These are phyloP conservation scores for Trichocladium antarcticum DNA, from an alignment of 495 filamentous ascomycete genomes.

Conservation along the genomic window DNA sequence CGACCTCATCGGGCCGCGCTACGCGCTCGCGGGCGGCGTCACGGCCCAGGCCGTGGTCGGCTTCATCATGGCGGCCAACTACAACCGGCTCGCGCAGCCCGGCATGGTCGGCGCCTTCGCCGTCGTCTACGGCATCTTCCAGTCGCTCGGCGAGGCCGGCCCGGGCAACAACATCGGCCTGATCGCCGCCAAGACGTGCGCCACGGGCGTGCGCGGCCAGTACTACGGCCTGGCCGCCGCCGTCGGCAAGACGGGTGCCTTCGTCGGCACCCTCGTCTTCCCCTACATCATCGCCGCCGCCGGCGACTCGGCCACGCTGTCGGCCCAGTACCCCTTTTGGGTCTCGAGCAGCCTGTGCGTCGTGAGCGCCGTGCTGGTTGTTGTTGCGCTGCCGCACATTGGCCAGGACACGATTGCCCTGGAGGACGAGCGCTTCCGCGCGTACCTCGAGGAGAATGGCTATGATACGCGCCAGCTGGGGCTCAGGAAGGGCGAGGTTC, in stretches of 20 bases:
- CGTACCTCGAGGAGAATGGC: slow-evolving; percentile 52
- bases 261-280: slow-evolving; percentile 78
- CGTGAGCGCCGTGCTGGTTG: slow-evolving; percentile 48
- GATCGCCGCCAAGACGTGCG: slow-evolving; percentile 73
- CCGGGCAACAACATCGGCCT: slow-evolving; percentile 90
- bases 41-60: slow-evolving; percentile 62
- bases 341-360: slow-evolving; percentile 56
- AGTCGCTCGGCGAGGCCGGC: slow-evolving; percentile 71
- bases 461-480: slow-evolving; percentile 64
- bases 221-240: slow-evolving; percentile 89
- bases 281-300: slow-evolving; percentile 59
- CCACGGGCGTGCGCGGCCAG: slow-evolving; percentile 76
- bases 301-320: slow-evolving; percentile 34
- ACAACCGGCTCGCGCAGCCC: slow-evolving; percentile 48
- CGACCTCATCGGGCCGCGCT: slow-evolving; percentile 65
- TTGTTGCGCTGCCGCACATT: slow-evolving; percentile 52
- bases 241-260: slow-evolving; percentile 76
- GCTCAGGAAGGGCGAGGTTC: slow-evolving; percentile 27
- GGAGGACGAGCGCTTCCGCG: slow-evolving; percentile 62
- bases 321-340: slow-evolving; percentile 74
- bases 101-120: slow-evolving; percentile 64
- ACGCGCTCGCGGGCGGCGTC: slow-evolving; percentile 57
- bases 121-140: slow-evolving; percentile 69
- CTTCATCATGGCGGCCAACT: slow-evolving; percentile 76
- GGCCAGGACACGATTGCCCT: slow-evolving; percentile 61